Evolutionary conservation across 805 yeast genomes (phyloP).

Genomic region (Kazachstania bromeliacearum): DNA sequence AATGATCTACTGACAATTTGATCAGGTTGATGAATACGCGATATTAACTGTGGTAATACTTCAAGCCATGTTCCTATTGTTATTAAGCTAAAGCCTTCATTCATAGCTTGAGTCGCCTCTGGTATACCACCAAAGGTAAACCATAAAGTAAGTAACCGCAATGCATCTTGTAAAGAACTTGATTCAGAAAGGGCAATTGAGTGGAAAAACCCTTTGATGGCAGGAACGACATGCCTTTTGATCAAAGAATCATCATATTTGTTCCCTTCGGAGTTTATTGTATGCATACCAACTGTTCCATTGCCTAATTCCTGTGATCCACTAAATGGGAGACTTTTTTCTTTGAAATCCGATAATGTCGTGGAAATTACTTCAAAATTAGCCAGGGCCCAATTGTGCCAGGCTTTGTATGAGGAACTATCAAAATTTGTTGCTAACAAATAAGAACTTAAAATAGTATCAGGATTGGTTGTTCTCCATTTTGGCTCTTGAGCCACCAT

Average conservation of each 20-base stretch:
- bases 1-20: constrained; percentile 72
- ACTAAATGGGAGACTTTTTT: constrained; percentile 5
- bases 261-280: constrained; percentile 17
- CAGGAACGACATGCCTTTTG: constrained; percentile 87
- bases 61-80: constrained; percentile 91
- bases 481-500: constrained; percentile 68
- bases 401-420: constrained; percentile 89
- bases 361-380: constrained; percentile 89
- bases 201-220: constrained; percentile 91
- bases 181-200: constrained; percentile 82
- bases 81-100: constrained; percentile 83
- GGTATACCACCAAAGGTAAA: constrained; percentile 90
- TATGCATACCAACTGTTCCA: constrained; percentile 25
- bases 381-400: constrained; percentile 99
- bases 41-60: constrained; percentile 89
- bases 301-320: constrained; percentile 13
- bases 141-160: constrained; percentile 87
- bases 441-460: constrained; percentile 84
- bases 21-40: constrained; percentile 93
- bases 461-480: constrained; percentile 74
- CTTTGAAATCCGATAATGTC: constrained; percentile 28
- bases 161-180: constrained; percentile 85
- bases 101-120: constrained; percentile 84
- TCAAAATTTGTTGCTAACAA: constrained; percentile 93
- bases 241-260: constrained; percentile 45